Evolutionary conservation across 83 land plant genomes (phyloP), one percentile per base, ranked within the genome.

Genomic region (Thuja plicata): DNA sequence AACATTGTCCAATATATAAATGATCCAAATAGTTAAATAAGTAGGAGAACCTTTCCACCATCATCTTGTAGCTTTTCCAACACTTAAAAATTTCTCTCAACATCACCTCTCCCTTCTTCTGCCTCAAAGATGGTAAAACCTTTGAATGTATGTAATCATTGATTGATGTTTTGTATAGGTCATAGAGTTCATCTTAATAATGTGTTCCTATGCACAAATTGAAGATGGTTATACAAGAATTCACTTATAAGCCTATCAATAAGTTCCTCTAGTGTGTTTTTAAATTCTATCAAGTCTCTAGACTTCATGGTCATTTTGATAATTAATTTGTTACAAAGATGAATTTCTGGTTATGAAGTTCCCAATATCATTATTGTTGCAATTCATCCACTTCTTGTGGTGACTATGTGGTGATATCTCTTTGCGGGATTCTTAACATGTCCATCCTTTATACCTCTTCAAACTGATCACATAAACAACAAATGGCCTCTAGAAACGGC

Each of bases 111-210:
- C 86, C 92, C n/a, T 89, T 86, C 35, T 90, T 89, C 8, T 93
- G 89, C 21, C 88, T 84, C n/a, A 93, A 87, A n/a, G 94, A 89
- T 84, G 94, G 94, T 30, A 93, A 87, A 40, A 90, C 92, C 91
- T 76, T 91, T 21, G 86, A 48, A 62, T 89, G 88, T 13, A 92
- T 92, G 78, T 92, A 91, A 37, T 89, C 86, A 60, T 89, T 89
- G 52, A 91, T 89, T 2, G 89, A 91, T 60, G 89, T 92, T 87
- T 89, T 91, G 52, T 92, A 92, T 88, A 91, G 70, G 57, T 91
- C 91, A 86, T 92, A 92, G 30, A 92, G 91, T 62, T 92, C 91
- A 66, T 91, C 89, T 19, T 89, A 89, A 86, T 92, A 89, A 27
- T 91, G 37, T 88, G 86, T 48, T 91, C 91, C 40, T 43, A 89